These are phyloP conservation scores for Coprinellus micaceus DNA, from an alignment of 768 basidiomycete genomes.

Conservation along the genomic window DNA sequence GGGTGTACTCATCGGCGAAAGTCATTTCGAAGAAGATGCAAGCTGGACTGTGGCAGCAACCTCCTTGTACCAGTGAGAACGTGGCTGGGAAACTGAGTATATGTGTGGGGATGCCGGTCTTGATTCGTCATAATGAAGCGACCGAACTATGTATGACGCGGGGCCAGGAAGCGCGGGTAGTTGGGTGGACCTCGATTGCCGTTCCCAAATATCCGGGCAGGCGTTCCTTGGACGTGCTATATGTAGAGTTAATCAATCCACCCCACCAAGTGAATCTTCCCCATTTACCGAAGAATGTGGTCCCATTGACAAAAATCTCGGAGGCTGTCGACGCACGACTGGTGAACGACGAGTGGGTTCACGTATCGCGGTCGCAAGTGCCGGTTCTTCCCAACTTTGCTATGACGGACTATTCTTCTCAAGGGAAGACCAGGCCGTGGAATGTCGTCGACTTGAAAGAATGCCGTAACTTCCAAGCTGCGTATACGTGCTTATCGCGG, in stretches of 20 bases:
- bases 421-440: slow-evolving; percentile 24
- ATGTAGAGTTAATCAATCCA: slow-evolving; percentile 24
- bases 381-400: slow-evolving; percentile 25
- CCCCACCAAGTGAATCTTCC: slow-evolving; percentile 19
- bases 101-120: neutral
- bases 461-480: neutral
- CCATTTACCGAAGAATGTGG: slow-evolving; percentile 27
- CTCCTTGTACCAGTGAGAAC: neutral
- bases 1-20: neutral
- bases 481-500: neutral
- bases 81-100: neutral
- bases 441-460: neutral
- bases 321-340: slow-evolving; percentile 11
- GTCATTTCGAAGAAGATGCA: neutral
- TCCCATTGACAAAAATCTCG: slow-evolving; percentile 18
- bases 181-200: slow-evolving; percentile 8
- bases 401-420: too few relatives aligned
- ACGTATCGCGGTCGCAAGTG: slow-evolving; percentile 19
- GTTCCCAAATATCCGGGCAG: slow-evolving; percentile 10
- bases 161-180: slow-evolving; percentile 12
- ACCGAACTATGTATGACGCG: neutral
- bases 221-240: slow-evolving; percentile 22
- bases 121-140: neutral
- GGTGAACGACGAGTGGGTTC: slow-evolving; percentile 15
- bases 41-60: neutral